Conservation (phyloP, 306 rosid species). For the Chamaecrista fasciculata region DNA sequence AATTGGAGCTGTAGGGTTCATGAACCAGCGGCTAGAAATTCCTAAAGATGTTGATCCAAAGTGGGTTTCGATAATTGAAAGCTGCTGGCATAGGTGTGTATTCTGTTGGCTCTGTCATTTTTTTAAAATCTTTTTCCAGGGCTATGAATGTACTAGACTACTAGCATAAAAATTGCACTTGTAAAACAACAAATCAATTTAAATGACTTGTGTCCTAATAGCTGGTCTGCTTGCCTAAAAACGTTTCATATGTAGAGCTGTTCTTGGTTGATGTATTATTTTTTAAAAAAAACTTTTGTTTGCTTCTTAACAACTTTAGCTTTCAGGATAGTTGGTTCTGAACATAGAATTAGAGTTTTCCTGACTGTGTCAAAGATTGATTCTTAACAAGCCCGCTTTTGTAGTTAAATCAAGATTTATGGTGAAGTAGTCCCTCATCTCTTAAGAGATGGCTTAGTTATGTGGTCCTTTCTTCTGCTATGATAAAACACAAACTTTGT, state of each 20-base stretch:
- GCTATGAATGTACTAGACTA: slow-evolving; percentile 11
- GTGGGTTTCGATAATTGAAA: slow-evolving; percentile 85
- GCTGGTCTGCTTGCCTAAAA: slow-evolving; percentile 18
- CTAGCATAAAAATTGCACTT: slow-evolving; percentile 19
- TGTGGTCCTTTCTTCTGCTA: not conserved
- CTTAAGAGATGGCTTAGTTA: not conserved
- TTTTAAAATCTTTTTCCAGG: slow-evolving; percentile 2
- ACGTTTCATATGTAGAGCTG: slow-evolving; percentile 5
- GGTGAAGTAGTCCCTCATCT: too few relatives aligned
- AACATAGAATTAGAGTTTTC: not conserved
- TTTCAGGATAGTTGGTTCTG: not conserved
- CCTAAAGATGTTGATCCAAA: slow-evolving; percentile 82
- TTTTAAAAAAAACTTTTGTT: not conserved
- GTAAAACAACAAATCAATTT: slow-evolving; percentile 15
- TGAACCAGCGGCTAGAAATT: slow-evolving; percentile 91
- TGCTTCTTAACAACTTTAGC: not conserved
- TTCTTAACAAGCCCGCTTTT: not conserved
- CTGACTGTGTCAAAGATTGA: not conserved
- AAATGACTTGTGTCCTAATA: not conserved
- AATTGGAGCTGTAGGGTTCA: slow-evolving; percentile 98
- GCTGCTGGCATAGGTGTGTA: slow-evolving; percentile 86
- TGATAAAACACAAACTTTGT: too few relatives aligned
- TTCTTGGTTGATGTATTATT: not conserved
- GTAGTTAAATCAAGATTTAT: not conserved
- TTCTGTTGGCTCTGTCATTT: slow-evolving; percentile 16